phyloP scores from a whole-genome alignment of 2,329 filamentous ascomycete species.

The Ilyonectria robusta region DNA sequence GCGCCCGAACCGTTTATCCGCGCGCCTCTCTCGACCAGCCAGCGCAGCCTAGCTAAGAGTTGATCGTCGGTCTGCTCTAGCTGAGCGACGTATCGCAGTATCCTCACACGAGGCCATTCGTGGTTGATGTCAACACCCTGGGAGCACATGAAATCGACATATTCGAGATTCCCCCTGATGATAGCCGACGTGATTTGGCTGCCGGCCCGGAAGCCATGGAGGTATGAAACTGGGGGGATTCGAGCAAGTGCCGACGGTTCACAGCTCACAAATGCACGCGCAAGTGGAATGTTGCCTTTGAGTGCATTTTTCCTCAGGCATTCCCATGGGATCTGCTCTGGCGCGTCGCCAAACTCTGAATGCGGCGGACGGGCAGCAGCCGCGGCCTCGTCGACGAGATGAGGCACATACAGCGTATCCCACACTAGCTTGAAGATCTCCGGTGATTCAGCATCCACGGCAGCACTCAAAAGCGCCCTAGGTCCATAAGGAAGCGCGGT shows the following conservation, averaged over 20 bases:
- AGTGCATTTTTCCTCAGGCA: not conserved
- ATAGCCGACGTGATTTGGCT: conserved; percentile 6
- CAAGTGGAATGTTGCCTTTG: conserved; percentile 2
- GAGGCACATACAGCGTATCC: conserved; percentile 6
- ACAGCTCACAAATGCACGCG: conserved; percentile 7
- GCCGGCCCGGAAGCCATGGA: not conserved
- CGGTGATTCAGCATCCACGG: not conserved
- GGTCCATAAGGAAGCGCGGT: not conserved
- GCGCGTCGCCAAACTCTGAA: not conserved
- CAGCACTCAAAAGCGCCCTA: not conserved
- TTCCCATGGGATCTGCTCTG: not conserved
- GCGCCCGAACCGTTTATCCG: conserved; percentile 6
- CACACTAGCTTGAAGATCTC: conserved; percentile 1
- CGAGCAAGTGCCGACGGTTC: conserved; percentile 12
- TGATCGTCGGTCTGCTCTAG: conserved; percentile 2
- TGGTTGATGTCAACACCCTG: conserved; percentile 3
- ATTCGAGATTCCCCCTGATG: not conserved
- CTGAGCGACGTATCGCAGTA: not conserved
- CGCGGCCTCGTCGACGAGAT: not conserved
- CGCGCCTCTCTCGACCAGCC: conserved; percentile 7
- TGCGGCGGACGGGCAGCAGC: not conserved
- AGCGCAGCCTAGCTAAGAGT: not conserved
- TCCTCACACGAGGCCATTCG: not conserved
- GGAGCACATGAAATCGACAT: conserved; percentile 11
- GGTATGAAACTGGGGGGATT: not conserved